A percentile compares a stretch with the other conserved stretches of the same genome.
phyloP scores from a whole-genome alignment of 306 rosid genomes.

The Casuarina equisetifolia region DNA sequence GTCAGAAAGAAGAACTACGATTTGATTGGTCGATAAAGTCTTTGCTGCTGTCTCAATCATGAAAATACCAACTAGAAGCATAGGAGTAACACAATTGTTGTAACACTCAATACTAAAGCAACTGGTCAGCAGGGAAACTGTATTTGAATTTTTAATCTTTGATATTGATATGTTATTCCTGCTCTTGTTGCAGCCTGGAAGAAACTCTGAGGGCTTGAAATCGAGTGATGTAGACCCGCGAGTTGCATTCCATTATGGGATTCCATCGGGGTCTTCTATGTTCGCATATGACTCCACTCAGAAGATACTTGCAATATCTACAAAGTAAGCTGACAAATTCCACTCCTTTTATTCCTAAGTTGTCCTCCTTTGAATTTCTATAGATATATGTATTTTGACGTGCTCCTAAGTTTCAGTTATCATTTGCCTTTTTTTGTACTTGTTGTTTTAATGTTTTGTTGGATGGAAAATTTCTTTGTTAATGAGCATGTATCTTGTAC shows the following conservation, averaged over 20 bases:
- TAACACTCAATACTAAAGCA: background rate
- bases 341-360: conserved; percentile 15
- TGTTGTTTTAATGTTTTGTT: background rate
- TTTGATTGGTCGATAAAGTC: background rate
- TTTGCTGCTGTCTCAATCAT: background rate
- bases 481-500: background rate
- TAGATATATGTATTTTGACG: background rate
- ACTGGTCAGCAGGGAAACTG: background rate
- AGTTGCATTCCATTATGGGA: conserved; percentile 15
- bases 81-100: background rate
- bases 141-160: conserved; percentile 5
- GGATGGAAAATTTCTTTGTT: background rate
- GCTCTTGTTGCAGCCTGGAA: conserved; percentile 46
- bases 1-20: background rate
- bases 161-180: background rate
- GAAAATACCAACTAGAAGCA: background rate
- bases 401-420: background rate
- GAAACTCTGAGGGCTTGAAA: conserved; percentile 28
- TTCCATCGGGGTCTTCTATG: conserved; percentile 51
- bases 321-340: conserved; percentile 51
- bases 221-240: conserved; percentile 12
- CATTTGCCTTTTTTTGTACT: background rate
- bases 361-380: background rate
- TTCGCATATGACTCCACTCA: conserved; percentile 68
- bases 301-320: conserved; percentile 72